phyloP scores from a whole-genome alignment of 2,329 filamentous ascomycete genomes.

The Meredithiella fracta region DNA sequence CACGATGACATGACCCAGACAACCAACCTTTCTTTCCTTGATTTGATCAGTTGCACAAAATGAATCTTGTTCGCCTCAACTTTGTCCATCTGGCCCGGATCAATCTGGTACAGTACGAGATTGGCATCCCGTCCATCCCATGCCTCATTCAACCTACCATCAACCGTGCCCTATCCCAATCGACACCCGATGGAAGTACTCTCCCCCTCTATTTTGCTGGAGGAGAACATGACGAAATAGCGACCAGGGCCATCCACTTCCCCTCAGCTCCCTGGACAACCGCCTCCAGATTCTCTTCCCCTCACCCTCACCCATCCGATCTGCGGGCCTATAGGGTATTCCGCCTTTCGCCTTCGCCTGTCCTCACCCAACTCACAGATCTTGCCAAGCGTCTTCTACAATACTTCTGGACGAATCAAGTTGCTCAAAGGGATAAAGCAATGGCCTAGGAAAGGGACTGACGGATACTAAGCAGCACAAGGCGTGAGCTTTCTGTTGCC shows the following conservation, averaged over 20 bases:
- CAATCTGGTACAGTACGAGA: background rate
- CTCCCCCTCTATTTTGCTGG: slow-evolving; percentile 6
- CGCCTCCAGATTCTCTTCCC: background rate
- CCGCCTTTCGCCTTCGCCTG: background rate
- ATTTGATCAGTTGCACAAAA: background rate
- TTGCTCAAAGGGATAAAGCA: background rate
- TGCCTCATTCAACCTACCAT: background rate
- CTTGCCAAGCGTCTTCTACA: background rate
- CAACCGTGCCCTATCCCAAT: background rate
- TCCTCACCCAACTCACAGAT: background rate
- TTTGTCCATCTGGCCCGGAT: background rate
- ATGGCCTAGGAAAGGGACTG: too few relatives aligned
- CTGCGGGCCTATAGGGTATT: background rate
- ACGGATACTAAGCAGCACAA: background rate
- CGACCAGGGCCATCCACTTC: background rate
- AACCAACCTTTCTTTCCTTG: background rate
- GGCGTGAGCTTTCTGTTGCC: background rate
- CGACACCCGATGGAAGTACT: background rate
- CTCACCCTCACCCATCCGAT: too few relatives aligned
- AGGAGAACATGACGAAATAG: background rate
- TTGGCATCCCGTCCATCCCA: background rate
- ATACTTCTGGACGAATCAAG: background rate
- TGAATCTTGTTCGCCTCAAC: background rate
- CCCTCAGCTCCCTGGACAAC: background rate
- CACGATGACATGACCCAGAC: background rate